Conservation (phyloP, 73 alveolate genomes). For the Paraurostyla sp. region DNA sequence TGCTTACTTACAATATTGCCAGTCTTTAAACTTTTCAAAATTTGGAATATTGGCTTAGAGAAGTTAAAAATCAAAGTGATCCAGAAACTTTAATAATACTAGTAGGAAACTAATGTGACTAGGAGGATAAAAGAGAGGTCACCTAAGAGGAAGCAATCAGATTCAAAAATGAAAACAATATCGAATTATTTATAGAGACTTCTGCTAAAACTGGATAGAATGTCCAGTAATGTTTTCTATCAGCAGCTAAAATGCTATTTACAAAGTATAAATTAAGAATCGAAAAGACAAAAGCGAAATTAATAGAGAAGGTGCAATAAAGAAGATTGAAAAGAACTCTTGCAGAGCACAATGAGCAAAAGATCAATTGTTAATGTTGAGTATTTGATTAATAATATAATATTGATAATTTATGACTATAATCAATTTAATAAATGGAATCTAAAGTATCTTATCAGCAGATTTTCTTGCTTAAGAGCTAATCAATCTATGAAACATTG, state of each 20-base stretch:
- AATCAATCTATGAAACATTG: background rate
- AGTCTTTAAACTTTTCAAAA: conserved; percentile 76
- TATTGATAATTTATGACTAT: too few relatives aligned
- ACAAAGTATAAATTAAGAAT: background rate
- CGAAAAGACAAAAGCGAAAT: background rate
- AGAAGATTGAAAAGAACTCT: background rate
- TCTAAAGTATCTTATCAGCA: too few relatives aligned
- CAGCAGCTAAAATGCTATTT: conserved; percentile 51
- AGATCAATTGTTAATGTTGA: background rate
- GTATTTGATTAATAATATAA: too few relatives aligned
- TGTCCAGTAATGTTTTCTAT: conserved; percentile 78
- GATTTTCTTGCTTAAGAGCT: too few relatives aligned
- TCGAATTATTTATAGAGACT: conserved; percentile 72
- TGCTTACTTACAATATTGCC: conserved; percentile 81
- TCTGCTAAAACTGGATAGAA: conserved; percentile 80
- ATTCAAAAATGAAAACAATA: background rate
- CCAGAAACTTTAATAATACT: conserved; percentile 79
- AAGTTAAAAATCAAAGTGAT: conserved; percentile 81
- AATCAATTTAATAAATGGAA: too few relatives aligned
- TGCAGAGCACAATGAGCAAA: background rate
- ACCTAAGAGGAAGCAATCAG: conserved; percentile 10
- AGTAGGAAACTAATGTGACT: conserved; percentile 86
- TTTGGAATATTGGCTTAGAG: conserved; percentile 83
- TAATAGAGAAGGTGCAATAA: background rate
- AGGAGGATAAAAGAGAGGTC: conserved; percentile 72